Conservation (phyloP, 257 asterid genomes). For the Phtheirospermum japonicum region DNA sequence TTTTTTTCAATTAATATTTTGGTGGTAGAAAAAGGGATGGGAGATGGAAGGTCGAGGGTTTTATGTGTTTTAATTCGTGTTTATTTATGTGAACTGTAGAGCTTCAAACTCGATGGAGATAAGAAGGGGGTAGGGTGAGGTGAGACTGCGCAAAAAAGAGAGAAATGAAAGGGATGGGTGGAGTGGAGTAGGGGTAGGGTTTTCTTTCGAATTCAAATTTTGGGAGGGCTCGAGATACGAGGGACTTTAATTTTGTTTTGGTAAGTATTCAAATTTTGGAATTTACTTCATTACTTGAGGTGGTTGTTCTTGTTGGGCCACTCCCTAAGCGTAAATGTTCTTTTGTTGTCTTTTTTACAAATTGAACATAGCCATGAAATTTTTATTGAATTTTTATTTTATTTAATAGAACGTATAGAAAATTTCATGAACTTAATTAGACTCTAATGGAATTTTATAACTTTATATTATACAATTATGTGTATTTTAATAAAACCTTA, state of each 20-base stretch:
- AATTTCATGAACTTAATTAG: too few relatives aligned
- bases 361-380: too few relatives aligned
- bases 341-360: too few relatives aligned
- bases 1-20: neutral
- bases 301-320: neutral
- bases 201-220: conserved; percentile 43
- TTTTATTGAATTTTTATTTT: too few relatives aligned
- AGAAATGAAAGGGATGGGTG: conserved; percentile 16
- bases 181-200: conserved; percentile 18
- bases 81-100: conserved; percentile 26
- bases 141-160: conserved; percentile 15
- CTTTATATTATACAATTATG: too few relatives aligned
- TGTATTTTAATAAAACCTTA: too few relatives aligned
- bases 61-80: neutral
- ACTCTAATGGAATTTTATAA: too few relatives aligned
- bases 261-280: conserved; percentile 8
- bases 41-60: conserved; percentile 41
- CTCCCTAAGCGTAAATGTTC: too few relatives aligned
- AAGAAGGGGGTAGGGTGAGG: neutral
- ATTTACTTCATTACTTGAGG: neutral
- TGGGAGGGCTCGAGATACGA: conserved; percentile 34
- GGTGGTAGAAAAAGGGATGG: conserved; percentile 30
- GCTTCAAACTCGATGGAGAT: conserved; percentile 3
- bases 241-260: conserved; percentile 7
- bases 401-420: too few relatives aligned